phyloP scores from a whole-genome alignment of 2,329 filamentous ascomycete species.

The Colletotrichum theobromicola region DNA sequence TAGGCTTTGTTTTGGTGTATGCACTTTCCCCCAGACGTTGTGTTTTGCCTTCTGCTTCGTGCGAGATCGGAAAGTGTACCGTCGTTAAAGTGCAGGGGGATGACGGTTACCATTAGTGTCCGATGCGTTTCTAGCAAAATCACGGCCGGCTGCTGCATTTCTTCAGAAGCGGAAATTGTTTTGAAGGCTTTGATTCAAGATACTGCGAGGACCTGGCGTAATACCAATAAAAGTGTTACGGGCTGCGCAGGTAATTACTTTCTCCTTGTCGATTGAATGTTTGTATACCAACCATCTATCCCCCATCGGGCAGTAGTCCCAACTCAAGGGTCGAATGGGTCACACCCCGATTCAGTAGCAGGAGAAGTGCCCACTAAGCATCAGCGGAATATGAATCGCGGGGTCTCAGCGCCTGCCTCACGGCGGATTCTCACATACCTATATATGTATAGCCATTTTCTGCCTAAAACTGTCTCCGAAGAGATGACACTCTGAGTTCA shows the following conservation, averaged over 20 bases:
- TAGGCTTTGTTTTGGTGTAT: not conserved
- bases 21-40: no score
- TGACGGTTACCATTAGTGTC: not conserved
- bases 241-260: not conserved
- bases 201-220: not conserved
- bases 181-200: not conserved
- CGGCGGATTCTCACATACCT: fast-evolving
- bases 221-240: no score
- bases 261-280: not conserved
- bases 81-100: no score
- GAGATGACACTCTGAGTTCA: fast-evolving
- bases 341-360: not conserved
- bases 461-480: not conserved
- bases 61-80: not conserved
- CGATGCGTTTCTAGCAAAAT: not conserved
- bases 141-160: not conserved
- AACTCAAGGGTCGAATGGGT: no score
- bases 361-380: not conserved
- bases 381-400: not conserved
- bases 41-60: not conserved
- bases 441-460: not conserved
- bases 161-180: not conserved
- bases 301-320: not conserved
- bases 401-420: not conserved
- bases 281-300: not conserved